Conservation (phyloP, 176 grass and related monocot genomes). For the Triticum urartu region DNA sequence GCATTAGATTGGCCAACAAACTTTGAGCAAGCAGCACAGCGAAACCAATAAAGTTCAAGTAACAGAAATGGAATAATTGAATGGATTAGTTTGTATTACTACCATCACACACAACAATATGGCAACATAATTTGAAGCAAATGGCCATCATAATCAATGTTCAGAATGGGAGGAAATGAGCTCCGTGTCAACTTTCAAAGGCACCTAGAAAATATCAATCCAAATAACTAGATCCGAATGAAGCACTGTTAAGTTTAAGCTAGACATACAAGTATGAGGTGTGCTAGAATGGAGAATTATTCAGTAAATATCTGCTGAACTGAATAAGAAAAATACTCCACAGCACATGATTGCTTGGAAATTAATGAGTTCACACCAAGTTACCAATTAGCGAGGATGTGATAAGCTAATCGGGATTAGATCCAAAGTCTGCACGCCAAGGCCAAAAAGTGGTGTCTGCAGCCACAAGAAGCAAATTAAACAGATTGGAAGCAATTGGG, state of each 20-base stretch:
- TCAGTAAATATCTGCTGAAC: background rate
- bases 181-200: background rate
- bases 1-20: background rate
- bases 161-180: background rate
- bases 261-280: background rate
- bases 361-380: conserved; percentile 5
- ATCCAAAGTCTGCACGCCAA: background rate
- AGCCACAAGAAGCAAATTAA: background rate
- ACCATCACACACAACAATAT: background rate
- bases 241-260: conserved; percentile 11
- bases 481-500: background rate
- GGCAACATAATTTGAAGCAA: background rate
- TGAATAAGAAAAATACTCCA: conserved; percentile 11
- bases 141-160: background rate
- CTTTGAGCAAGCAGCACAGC: background rate
- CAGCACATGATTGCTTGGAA: background rate
- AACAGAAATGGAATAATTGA: background rate
- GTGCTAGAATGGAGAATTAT: conserved; percentile 14
- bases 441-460: background rate
- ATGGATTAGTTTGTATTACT: background rate
- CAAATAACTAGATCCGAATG: too few relatives aligned
- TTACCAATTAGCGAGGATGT: background rate
- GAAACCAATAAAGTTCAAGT: conserved; percentile 6
- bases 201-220: too few relatives aligned
- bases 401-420: conserved; percentile 16